Evolutionary conservation across 352 stramenopile species (phyloP), one percentile per base, ranked within the genome.

Genomic region (Blastocystis sp.): DNA sequence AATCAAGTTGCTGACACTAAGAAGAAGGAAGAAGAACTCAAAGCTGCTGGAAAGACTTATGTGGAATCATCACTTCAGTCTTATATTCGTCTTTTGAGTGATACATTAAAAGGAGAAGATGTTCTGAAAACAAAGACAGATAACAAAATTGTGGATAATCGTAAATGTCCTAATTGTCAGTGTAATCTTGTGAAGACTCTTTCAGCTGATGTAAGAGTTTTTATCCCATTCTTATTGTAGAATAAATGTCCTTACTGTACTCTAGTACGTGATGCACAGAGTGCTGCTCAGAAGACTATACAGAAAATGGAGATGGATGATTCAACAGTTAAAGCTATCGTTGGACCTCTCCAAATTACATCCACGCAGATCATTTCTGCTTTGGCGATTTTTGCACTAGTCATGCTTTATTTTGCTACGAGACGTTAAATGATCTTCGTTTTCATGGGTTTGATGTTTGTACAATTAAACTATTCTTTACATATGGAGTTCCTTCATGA

Each of bases 41-140:
- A 46, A 46, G 39, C 9, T 9, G 9, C 39, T 9, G 39, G 9
- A 46, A 46, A 46, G 39, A 9, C 39, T 46, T 46, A 2, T 46
- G 9, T 46, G 39, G 39, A 46, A 9, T 46, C 39, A 46, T 46
- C 39, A 46, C 39, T 46, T 9, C 39, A 46, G 9, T 46, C 39
- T 9, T 46, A 46, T 46, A 46, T 46, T 46, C 2, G 39, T 46
- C 39, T 46, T 9, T 9, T 46, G 9, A 46, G 39, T 46, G 9
- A 46, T 9, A 9, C 9, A 46, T 9, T 46, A 9, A 46, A 46
- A 46, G 39, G 39, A 46, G 39, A 46, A 46, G 39, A 46, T 9
- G 39, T 9, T 46, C 21, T 54, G 66, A 92, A 93, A 83, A 92
- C 93, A 88, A 91, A 90, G 29, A 27, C 63, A n/a, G 59, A 69